Evolutionary conservation across 1,139 yeast genomes (phyloP).

Genomic region (Nadsonia starkeyi-henricii): DNA sequence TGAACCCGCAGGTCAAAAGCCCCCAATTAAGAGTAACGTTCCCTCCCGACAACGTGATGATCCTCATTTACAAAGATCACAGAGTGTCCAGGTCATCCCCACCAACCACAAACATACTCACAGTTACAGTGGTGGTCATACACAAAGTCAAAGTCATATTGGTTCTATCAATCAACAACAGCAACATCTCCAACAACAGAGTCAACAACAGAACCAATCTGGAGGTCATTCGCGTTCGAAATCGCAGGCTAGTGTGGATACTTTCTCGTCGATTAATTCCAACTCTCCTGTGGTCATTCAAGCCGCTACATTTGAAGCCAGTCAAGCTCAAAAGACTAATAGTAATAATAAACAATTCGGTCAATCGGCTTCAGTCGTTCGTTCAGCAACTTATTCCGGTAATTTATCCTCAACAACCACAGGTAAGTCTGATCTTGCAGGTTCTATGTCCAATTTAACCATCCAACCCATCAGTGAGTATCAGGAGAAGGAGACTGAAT

Average conservation of each 20-base stretch:
- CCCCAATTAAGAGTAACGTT: slow-evolving; percentile 6
- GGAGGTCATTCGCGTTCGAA: background rate
- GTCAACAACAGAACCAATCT: no score
- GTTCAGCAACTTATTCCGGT: background rate
- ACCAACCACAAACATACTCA: background rate
- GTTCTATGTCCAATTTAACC: slow-evolving; percentile 6
- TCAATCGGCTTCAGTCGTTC: background rate
- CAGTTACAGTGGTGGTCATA: background rate
- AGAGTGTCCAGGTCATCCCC: slow-evolving; percentile 15
- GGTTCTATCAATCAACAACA: no score
- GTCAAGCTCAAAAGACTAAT: background rate
- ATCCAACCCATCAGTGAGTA: slow-evolving; percentile 4
- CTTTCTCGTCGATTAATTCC: background rate
- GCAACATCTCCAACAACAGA: no score
- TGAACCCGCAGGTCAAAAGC: slow-evolving; percentile 2
- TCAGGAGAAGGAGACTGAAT: background rate
- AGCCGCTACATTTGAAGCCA: background rate
- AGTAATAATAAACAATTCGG: background rate
- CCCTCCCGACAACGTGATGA: slow-evolving; percentile 3
- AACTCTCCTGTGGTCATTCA: slow-evolving; percentile 3
- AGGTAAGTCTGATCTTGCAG: background rate
- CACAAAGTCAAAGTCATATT: no score
- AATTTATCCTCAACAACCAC: background rate
- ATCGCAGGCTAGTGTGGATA: background rate
- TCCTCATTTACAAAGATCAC: slow-evolving; percentile 12